Percentiles rank a stretch among this genome's conserved stretches.
phyloP scores from a whole-genome alignment of 805 yeast genomes.

The Limtongia smithiae region DNA sequence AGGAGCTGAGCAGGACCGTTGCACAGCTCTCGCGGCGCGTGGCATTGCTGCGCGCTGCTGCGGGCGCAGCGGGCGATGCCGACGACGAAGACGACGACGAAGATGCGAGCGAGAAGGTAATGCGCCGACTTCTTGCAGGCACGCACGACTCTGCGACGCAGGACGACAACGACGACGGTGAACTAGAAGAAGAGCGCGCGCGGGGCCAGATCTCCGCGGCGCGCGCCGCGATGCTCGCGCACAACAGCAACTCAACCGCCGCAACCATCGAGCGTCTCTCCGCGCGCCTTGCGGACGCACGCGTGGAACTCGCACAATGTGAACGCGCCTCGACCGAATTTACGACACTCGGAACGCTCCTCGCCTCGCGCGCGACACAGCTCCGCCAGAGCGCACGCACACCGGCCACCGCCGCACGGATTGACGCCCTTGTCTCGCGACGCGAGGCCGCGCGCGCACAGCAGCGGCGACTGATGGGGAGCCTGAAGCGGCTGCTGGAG shows the following conservation, averaged over 20 bases:
- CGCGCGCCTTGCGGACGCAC: not conserved
- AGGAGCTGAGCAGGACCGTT: not conserved
- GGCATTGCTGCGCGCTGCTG: not conserved
- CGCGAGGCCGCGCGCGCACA: not conserved
- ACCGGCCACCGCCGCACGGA: too few relatives aligned
- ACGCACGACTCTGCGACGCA: too few relatives aligned
- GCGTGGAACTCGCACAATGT: slow-evolving; percentile 1
- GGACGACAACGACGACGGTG: too few relatives aligned
- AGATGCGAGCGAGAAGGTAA: too few relatives aligned
- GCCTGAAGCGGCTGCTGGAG: slow-evolving; percentile 9
- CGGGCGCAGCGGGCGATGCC: too few relatives aligned
- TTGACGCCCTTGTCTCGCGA: not conserved
- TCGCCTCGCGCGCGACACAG: slow-evolving; percentile 1
- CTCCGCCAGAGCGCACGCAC: too few relatives aligned
- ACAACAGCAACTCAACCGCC: not conserved
- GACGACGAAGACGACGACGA: too few relatives aligned
- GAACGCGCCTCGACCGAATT: not conserved
- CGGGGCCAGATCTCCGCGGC: too few relatives aligned
- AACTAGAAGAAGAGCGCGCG: too few relatives aligned
- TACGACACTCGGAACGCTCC: not conserved
- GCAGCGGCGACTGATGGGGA: slow-evolving; percentile 7
- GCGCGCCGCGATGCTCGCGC: too few relatives aligned
- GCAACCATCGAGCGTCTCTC: not conserved
- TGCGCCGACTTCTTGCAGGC: too few relatives aligned
- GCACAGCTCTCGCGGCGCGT: not conserved